Evolutionary conservation across 176 grass and related monocot species (phyloP).

Genomic region (Oryza australiensis): DNA sequence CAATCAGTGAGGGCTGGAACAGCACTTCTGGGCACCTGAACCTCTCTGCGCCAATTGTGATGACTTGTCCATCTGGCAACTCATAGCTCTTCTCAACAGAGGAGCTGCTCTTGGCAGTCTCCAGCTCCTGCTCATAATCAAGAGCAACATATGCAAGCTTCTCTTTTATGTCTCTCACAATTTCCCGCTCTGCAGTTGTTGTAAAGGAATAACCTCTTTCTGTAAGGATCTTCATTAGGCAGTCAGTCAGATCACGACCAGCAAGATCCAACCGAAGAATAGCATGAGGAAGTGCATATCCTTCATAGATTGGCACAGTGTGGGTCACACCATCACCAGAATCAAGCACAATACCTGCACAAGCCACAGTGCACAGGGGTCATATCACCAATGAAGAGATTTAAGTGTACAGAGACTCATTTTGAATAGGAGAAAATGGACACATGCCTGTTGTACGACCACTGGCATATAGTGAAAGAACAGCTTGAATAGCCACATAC

Average conservation of each 20-base stretch:
- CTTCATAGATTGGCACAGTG: conserved; percentile 53
- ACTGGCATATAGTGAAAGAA: conserved; percentile 50
- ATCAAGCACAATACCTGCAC: conserved; percentile 56
- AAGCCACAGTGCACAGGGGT: conserved; percentile 3
- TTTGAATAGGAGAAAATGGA: conserved; percentile 7
- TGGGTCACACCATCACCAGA: conserved; percentile 55
- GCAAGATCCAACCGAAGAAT: conserved; percentile 56
- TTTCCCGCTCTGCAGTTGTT: conserved; percentile 48
- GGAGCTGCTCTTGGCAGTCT: conserved; percentile 46
- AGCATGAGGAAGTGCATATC: conserved; percentile 58
- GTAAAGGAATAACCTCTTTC: conserved; percentile 56
- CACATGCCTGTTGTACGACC: conserved; percentile 41
- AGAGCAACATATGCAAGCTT: conserved; percentile 49
- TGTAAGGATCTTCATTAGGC: conserved; percentile 56
- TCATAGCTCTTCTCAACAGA: conserved; percentile 47
- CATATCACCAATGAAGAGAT: not conserved
- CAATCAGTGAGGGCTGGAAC: conserved; percentile 49
- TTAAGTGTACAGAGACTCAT: not conserved
- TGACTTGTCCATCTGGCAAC: conserved; percentile 48
- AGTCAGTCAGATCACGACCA: conserved; percentile 50
- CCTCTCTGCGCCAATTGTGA: conserved; percentile 46
- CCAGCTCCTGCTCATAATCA: conserved; percentile 48
- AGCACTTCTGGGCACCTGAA: conserved; percentile 55
- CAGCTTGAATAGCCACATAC: conserved; percentile 51
- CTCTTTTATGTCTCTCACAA: conserved; percentile 57